A percentile compares a stretch with the other conserved stretches of the same genome.
Conservation (phyloP, 2,329 filamentous ascomycete species). For the Talaromyces piceae region DNA sequence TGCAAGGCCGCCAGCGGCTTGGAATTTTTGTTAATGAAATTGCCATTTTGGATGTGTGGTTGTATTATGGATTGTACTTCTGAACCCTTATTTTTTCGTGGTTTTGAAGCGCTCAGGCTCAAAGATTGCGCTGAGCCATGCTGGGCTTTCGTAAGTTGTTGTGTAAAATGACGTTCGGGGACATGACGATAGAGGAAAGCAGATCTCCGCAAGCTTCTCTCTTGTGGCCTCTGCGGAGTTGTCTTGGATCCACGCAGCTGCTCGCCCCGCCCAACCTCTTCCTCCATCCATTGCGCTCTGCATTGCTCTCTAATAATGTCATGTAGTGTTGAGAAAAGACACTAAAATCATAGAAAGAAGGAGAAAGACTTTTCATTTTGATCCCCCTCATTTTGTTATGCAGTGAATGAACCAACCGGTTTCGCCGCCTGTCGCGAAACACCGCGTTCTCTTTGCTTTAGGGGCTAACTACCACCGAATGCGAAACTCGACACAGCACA, state of each 20-base stretch:
- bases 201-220: neutral
- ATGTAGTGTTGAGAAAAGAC: neutral
- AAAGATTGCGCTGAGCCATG: neutral
- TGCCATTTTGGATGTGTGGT: constrained; percentile 22
- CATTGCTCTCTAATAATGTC: neutral
- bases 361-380: too few species aligned
- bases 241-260: neutral
- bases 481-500: neutral
- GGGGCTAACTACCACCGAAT: neutral
- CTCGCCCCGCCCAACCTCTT: neutral
- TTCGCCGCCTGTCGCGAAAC: neutral
- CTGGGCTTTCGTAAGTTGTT: neutral
- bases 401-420: neutral
- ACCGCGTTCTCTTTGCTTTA: neutral
- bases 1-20: constrained; percentile 7
- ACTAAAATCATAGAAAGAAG: too few species aligned
- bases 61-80: neutral
- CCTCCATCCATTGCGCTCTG: neutral
- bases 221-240: neutral
- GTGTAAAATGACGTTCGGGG: neutral
- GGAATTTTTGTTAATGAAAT: constrained; percentile 9
- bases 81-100: too few species aligned
- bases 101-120: neutral
- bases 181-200: neutral
- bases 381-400: too few species aligned